A percentile compares a stretch with the other conserved stretches of the same genome.
Conservation (phyloP, 495 filamentous ascomycete genomes). For the Oidiodendron maius region DNA sequence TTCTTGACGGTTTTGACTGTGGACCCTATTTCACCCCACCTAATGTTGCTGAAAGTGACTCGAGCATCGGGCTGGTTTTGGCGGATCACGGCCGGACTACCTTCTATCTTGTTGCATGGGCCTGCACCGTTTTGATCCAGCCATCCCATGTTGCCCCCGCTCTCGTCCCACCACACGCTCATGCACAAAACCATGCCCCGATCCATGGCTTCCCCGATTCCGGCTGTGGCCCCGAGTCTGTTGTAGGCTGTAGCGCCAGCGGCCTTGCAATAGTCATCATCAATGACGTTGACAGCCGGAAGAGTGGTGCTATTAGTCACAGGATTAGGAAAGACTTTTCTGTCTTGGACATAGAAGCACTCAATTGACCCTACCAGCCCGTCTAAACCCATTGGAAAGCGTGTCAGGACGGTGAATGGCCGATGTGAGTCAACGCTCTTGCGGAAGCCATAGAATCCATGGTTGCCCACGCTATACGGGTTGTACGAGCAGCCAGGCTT, state of each 20-base stretch:
- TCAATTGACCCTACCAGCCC: no score
- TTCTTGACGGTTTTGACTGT: no score
- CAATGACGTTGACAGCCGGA: conserved; percentile 44
- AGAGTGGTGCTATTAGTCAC: conserved; percentile 38
- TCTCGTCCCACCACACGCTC: conserved; percentile 59
- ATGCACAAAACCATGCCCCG: conserved; percentile 64
- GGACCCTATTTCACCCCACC: conserved; percentile 53
- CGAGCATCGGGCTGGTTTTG: conserved; percentile 37
- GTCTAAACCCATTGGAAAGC: no score
- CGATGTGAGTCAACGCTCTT: no score
- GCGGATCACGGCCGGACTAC: conserved; percentile 43
- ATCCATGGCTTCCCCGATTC: conserved; percentile 51
- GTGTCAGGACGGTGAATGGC: no score
- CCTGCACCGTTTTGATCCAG: conserved; percentile 50
- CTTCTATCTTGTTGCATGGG: conserved; percentile 51
- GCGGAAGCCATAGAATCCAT: no score
- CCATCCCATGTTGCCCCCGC: conserved; percentile 54
- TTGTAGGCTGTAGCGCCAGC: conserved; percentile 46
- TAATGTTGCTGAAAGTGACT: conserved; percentile 58
- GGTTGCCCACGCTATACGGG: no score
- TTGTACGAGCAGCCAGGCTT: no score
- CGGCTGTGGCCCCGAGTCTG: conserved; percentile 46
- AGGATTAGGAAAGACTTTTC: conserved; percentile 41
- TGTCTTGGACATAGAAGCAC: conserved; percentile 56
- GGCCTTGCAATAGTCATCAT: conserved; percentile 53